These are phyloP conservation scores for Westerdykella sp. DNA, from an alignment of 2,329 filamentous ascomycete genomes.

Conservation along the genomic window DNA sequence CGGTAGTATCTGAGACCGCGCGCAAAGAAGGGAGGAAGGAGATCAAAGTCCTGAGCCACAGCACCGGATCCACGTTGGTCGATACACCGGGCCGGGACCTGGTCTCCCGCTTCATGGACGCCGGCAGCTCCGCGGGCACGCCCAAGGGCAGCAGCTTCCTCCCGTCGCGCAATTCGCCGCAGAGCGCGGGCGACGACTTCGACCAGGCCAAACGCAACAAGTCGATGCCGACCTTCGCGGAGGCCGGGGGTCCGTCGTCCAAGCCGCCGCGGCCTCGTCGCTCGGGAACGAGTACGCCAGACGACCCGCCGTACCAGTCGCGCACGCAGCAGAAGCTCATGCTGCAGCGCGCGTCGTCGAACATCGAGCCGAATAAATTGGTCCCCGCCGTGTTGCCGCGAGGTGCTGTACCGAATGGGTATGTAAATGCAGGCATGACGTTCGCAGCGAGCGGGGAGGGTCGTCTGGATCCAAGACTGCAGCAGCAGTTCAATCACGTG, in stretches of 20 bases:
- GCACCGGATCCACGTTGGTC: constrained; percentile 34
- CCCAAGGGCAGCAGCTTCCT: constrained; percentile 37
- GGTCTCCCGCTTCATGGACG: constrained; percentile 43
- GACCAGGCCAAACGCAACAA: constrained; percentile 34
- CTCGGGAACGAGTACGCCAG: constrained; percentile 33
- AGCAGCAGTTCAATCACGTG: constrained; percentile 61
- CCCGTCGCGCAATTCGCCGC: constrained; percentile 20
- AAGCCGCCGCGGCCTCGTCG: constrained; percentile 23
- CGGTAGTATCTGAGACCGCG: constrained; percentile 38
- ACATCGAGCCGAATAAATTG: constrained; percentile 57
- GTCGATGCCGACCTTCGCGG: constrained; percentile 34
- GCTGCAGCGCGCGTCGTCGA: constrained; percentile 65
- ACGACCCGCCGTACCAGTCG: constrained; percentile 37
- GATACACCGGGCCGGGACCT: constrained; percentile 39
- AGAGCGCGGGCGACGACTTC: constrained; percentile 15
- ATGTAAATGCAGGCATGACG: constrained; percentile 31
- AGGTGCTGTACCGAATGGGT: constrained; percentile 26
- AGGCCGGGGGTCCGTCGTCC: constrained; percentile 15
- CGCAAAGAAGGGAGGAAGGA: too few species aligned
- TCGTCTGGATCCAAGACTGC: constrained; percentile 55
- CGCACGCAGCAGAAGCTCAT: constrained; percentile 71
- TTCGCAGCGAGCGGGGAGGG: constrained; percentile 30
- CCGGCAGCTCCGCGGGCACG: constrained; percentile 37
- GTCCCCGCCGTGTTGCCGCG: constrained; percentile 36
- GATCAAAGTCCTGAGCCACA: constrained; percentile 26